Evolutionary conservation across 148 eudicot species (phyloP), one percentile per base, ranked within the genome.

Genomic region (Fagopyrum esculentum): DNA sequence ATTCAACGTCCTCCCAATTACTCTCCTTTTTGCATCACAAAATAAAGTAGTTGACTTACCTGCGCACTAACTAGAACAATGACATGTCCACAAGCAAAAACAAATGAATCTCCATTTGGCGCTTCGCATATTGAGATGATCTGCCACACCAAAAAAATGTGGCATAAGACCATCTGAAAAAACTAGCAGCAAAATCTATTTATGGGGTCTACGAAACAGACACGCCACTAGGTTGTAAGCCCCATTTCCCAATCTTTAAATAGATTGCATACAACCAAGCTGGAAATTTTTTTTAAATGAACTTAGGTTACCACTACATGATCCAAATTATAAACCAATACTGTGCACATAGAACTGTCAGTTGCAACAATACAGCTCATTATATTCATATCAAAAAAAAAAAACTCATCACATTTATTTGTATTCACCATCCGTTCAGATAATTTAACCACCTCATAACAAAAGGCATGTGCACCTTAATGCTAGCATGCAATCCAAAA

Each of bases 71-170:
- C 86, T 76, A 81, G 77, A 71, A 87, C 89, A 77, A 87, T 77
- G 52, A 91, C 96, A 78, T 85, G 92, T 9, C 84, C 88, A 79
- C 81, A 86, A 45, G 93, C 90, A 81, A 86, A 94, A 60, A 83
- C 79, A 47, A 60, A 75, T 19, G 77, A 48, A 45, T 75, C 70
- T 45, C 54, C 77, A 61, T 75, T 60, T 29, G 77, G 71, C 45
- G 47, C 66, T 61, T 75, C 77, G 26, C 45, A 75, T 26, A 75
- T 2, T 15, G 71, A 61, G 66, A 75, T 61, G 35, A 75, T 43
- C 77, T 75, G 71, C 9, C 71, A 66, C 46, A 35, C 5, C 47
- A 63, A 30, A 17, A 63, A 30, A 2, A 63, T 4, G 9, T 30
- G 45, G 43, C 35, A 60, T 22, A 6, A 60, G 12, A 60, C 66